Evolutionary conservation across 306 rosid species (phyloP).

Genomic region (Vigna nakashimae): DNA sequence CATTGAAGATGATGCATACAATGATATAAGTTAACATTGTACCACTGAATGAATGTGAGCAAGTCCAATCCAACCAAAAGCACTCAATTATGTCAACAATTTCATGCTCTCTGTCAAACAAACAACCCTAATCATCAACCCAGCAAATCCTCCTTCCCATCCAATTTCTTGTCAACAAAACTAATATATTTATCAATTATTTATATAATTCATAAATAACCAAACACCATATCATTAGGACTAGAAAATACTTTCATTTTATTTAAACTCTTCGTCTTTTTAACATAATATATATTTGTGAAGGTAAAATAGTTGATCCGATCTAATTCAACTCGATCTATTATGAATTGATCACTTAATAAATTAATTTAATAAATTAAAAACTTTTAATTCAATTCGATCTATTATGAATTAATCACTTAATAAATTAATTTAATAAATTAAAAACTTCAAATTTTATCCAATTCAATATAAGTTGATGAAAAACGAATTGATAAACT

Average conservation of each 20-base stretch:
- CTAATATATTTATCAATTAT: not conserved
- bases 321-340: fast-evolving
- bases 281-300: too few species aligned
- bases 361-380: too few species aligned
- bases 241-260: not conserved
- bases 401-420: fast-evolving
- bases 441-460: too few species aligned
- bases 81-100: conserved; percentile 42
- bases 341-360: too few species aligned
- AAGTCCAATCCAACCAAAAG: conserved; percentile 25
- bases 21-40: not conserved
- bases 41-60: not conserved
- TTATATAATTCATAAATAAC: not conserved
- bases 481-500: too few species aligned
- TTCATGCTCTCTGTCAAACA: conserved; percentile 42
- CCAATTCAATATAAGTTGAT: too few species aligned
- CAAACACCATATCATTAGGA: too few species aligned
- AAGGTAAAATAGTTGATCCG: fast-evolving
- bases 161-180: conserved; percentile 1
- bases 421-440: too few species aligned
- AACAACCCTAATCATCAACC: conserved; percentile 17
- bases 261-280: not conserved
- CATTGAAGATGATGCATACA: not conserved
- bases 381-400: fast-evolving
- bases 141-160: conserved; percentile 1